phyloP scores from a whole-genome alignment of 345 rosid genomes.

The Pistacia atlantica region DNA sequence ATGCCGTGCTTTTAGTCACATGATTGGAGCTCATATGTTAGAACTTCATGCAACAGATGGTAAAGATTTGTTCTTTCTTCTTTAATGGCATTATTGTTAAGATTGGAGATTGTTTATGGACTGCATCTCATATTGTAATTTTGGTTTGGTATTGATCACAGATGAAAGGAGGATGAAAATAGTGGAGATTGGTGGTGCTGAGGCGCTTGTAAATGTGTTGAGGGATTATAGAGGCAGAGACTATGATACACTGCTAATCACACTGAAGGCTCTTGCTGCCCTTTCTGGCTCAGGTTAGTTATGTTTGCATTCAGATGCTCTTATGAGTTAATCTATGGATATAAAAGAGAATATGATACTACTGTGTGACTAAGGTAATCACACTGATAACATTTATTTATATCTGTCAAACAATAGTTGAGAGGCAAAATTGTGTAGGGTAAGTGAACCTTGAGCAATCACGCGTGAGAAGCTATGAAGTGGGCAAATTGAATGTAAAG shows the following conservation, averaged over 20 bases:
- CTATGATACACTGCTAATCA: slow-evolving; percentile 74
- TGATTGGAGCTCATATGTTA: slow-evolving; percentile 77
- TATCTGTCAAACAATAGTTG: background rate
- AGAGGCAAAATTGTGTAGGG: background rate
- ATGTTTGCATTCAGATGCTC: slow-evolving; percentile 1
- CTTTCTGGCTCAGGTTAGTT: slow-evolving; percentile 62
- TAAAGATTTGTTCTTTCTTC: slow-evolving; percentile 19
- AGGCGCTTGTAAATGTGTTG: slow-evolving; percentile 77
- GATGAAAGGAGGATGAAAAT: slow-evolving; percentile 91
- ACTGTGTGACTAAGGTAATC: background rate
- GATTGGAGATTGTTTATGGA: background rate
- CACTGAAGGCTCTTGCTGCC: slow-evolving; percentile 76
- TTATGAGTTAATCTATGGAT: background rate
- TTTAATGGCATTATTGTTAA: background rate
- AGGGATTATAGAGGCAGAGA: slow-evolving; percentile 56
- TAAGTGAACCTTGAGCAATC: background rate
- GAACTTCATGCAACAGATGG: slow-evolving; percentile 82
- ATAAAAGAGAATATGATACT: background rate
- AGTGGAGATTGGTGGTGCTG: slow-evolving; percentile 87
- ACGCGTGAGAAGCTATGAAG: too few species aligned
- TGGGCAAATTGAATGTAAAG: too few species aligned
- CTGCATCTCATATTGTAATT: background rate
- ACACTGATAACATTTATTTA: background rate
- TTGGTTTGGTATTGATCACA: slow-evolving; percentile 25
- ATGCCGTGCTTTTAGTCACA: slow-evolving; percentile 11